Percentiles rank a stretch among this genome's conserved stretches.
Conservation (phyloP, 2,329 filamentous ascomycete genomes). For the Hymenoscyphus fraxineus region DNA sequence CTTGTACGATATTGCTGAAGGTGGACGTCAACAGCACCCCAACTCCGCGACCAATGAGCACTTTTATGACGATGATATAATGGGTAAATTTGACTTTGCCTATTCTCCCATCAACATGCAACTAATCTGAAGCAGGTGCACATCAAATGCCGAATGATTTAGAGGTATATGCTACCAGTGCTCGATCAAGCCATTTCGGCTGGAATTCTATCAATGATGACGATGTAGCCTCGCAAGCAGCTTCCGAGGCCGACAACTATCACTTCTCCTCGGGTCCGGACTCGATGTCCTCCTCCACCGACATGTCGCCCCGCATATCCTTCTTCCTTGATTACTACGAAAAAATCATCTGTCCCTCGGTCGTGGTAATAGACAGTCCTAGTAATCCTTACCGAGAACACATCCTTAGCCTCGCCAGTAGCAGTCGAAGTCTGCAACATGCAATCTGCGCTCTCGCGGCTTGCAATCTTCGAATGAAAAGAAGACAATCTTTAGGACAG, state of each 20-base stretch:
- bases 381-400: slow-evolving; percentile 83
- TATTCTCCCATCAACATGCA: slow-evolving; percentile 13
- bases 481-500: slow-evolving; percentile 60
- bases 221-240: slow-evolving; percentile 31
- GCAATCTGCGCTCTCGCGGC: slow-evolving; percentile 85
- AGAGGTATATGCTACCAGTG: slow-evolving; percentile 32
- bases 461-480: slow-evolving; percentile 86
- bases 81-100: slow-evolving; percentile 35
- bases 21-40: slow-evolving; percentile 27
- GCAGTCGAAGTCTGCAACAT: slow-evolving; percentile 82
- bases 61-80: slow-evolving; percentile 38
- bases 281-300: slow-evolving; percentile 50
- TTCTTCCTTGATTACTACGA: slow-evolving; percentile 93
- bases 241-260: slow-evolving; percentile 26
- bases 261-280: slow-evolving; percentile 35
- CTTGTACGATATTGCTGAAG: slow-evolving; percentile 45
- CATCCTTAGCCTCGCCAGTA: slow-evolving; percentile 71
- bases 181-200: slow-evolving; percentile 33
- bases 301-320: slow-evolving; percentile 73
- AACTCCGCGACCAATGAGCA: slow-evolving; percentile 30
- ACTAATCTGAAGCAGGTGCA: slow-evolving; percentile 19
- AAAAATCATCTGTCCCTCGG: slow-evolving; percentile 84
- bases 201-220: slow-evolving; percentile 35
- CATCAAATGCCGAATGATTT: slow-evolving; percentile 26
- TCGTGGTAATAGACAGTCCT: slow-evolving; percentile 85